phyloP scores from a whole-genome alignment of 805 yeast genomes.

The Hanseniaspora taiwanica region DNA sequence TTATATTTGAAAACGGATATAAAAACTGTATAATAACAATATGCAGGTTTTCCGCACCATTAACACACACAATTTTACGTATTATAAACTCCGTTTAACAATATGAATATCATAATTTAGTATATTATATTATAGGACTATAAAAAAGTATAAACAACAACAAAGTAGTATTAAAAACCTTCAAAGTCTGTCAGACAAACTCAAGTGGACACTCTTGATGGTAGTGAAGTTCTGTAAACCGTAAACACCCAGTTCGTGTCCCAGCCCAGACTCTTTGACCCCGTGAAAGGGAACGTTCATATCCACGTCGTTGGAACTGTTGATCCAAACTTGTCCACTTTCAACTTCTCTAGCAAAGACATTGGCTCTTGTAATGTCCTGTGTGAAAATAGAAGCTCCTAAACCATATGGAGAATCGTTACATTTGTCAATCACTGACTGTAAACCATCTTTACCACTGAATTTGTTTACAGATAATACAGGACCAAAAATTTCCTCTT shows the following conservation, averaged over 20 bases:
- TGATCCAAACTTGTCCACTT: constrained; percentile 60
- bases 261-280: constrained; percentile 64
- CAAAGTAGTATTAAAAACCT: background rate
- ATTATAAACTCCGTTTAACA: too few relatives aligned
- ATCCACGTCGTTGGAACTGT: constrained; percentile 54
- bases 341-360: constrained; percentile 43
- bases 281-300: constrained; percentile 70
- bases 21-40: too few relatives aligned
- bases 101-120: too few relatives aligned
- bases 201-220: constrained; percentile 63
- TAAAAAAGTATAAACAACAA: background rate
- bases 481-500: constrained; percentile 84
- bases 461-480: constrained; percentile 62
- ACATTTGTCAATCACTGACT: constrained; percentile 43
- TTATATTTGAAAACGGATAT: background rate
- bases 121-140: background rate
- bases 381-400: constrained; percentile 71
- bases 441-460: constrained; percentile 43
- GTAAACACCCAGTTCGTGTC: constrained; percentile 68
- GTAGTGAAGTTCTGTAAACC: constrained; percentile 63
- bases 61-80: too few relatives aligned
- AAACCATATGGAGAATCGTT: constrained; percentile 67
- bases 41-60: too few relatives aligned
- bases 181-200: constrained; percentile 33
- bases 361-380: constrained; percentile 53